A percentile compares a stretch with the other conserved stretches of the same genome.
phyloP scores from a whole-genome alignment of 371 early-diverging fungal species.

The Lichtheimia ornata region DNA sequence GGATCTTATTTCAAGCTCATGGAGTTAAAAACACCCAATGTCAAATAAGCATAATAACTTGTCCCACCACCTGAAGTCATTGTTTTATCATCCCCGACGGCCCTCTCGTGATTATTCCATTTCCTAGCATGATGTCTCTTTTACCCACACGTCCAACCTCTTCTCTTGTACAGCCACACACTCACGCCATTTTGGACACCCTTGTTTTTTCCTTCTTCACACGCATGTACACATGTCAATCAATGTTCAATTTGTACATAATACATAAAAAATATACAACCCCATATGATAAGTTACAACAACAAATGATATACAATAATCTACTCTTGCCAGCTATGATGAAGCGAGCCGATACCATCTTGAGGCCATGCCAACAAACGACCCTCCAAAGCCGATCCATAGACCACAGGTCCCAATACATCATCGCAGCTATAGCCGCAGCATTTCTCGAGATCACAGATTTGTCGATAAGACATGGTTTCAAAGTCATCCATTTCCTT shows the following conservation, averaged over 20 bases:
- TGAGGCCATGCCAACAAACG: conserved; percentile 12
- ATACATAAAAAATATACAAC: too few relatives aligned
- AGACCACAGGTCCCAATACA: conserved; percentile 9
- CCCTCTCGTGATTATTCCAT: background rate
- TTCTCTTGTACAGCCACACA: too few relatives aligned
- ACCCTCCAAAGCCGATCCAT: conserved; percentile 11
- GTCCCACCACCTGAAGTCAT: conserved; percentile 2
- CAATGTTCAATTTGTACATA: too few relatives aligned
- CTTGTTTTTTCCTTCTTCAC: too few relatives aligned
- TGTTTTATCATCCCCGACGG: conserved; percentile 1
- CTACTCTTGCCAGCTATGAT: conserved; percentile 14
- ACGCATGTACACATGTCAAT: too few relatives aligned
- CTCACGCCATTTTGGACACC: background rate
- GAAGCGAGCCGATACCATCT: background rate
- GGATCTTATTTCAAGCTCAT: conserved; percentile 48
- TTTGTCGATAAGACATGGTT: conserved; percentile 7
- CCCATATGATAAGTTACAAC: too few relatives aligned
- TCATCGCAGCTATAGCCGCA: conserved; percentile 14
- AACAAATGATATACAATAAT: background rate
- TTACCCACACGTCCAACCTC: too few relatives aligned
- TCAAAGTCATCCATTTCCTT: conserved; percentile 17
- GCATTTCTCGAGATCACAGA: conserved; percentile 20
- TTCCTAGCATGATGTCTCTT: background rate
- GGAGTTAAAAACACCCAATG: conserved; percentile 25
- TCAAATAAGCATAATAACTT: background rate